phyloP scores from a whole-genome alignment of 352 stramenopile genomes.

The Pythium folliculosum region DNA sequence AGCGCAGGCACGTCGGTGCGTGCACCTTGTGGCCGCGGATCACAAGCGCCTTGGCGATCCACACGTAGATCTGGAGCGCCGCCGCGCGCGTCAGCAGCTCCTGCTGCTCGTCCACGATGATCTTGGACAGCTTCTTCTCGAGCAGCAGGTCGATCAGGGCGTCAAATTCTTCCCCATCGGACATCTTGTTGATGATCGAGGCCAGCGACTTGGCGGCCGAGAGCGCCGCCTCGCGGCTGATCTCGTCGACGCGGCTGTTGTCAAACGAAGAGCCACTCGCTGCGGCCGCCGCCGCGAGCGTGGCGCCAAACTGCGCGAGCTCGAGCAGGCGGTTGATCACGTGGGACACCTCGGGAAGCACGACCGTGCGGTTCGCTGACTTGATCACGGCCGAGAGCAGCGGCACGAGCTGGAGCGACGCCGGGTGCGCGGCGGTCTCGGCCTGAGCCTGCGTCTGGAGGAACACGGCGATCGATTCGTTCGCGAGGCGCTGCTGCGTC shows the following conservation, averaged over 20 bases:
- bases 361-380: conserved; percentile 59
- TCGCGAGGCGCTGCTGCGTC: conserved; percentile 65
- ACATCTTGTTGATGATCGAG: conserved; percentile 89
- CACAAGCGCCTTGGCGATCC: conserved; percentile 81
- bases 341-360: conserved; percentile 57
- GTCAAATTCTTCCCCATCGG: conserved; percentile 78
- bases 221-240: conserved; percentile 56
- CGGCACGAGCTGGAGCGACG: conserved; percentile 70
- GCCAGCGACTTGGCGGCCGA: conserved; percentile 75
- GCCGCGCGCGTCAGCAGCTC: conserved; percentile 48
- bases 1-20: conserved; percentile 65
- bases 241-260: conserved; percentile 34
- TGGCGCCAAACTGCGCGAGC: conserved; percentile 52
- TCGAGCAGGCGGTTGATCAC: conserved; percentile 80
- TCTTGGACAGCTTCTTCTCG: conserved; percentile 56
- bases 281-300: conserved; percentile 14
- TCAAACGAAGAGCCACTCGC: conserved; percentile 13
- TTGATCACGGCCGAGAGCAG: conserved; percentile 81
- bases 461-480: conserved; percentile 62
- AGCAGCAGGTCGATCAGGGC: conserved; percentile 72
- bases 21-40: conserved; percentile 75
- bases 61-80: conserved; percentile 83
- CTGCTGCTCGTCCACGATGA: conserved; percentile 50
- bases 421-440: conserved; percentile 31
- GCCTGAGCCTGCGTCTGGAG: conserved; percentile 42